A percentile compares a stretch with the other conserved stretches of the same genome.
These are phyloP conservation scores for Articulospora tetracladia DNA, from an alignment of 495 filamentous ascomycete genomes.

Conservation along the genomic window DNA sequence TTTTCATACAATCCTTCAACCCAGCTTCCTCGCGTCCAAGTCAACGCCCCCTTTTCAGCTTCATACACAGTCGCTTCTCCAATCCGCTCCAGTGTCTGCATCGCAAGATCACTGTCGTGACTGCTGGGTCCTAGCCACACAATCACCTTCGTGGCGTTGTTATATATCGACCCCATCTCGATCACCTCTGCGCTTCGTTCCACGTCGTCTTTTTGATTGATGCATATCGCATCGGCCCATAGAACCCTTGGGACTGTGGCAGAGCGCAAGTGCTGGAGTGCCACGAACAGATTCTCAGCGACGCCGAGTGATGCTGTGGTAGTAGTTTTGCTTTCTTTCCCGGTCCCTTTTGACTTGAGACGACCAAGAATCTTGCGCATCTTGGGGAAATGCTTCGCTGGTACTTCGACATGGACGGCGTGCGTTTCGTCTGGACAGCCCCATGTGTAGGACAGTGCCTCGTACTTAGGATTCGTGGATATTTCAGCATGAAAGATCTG, in stretches of 20 bases:
- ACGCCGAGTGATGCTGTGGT: neutral
- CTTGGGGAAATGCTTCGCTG: neutral
- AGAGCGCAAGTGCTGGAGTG: neutral
- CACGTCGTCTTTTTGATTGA: neutral
- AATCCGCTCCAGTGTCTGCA: neutral
- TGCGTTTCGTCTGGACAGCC: neutral
- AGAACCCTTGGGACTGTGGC: neutral
- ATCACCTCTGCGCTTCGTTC: neutral
- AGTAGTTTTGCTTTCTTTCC: neutral
- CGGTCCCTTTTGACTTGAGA: neutral
- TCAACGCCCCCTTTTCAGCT: neutral
- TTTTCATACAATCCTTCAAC: neutral
- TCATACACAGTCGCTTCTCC: neutral
- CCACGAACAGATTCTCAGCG: neutral
- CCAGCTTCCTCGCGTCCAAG: neutral
- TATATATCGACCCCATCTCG: slow-evolving; percentile 1
- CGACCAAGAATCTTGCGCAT: neutral
- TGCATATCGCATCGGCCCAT: too few relatives aligned
- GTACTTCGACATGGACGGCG: neutral
- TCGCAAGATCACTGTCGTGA: neutral
- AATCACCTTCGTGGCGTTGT: neutral
- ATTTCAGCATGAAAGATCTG: neutral
- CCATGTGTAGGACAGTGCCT: slow-evolving; percentile 6
- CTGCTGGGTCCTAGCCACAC: slow-evolving; percentile 3
- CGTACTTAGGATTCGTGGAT: neutral